Conservation (phyloP, 2,329 filamentous ascomycete genomes). For the Madurella mycetomatis region DNA sequence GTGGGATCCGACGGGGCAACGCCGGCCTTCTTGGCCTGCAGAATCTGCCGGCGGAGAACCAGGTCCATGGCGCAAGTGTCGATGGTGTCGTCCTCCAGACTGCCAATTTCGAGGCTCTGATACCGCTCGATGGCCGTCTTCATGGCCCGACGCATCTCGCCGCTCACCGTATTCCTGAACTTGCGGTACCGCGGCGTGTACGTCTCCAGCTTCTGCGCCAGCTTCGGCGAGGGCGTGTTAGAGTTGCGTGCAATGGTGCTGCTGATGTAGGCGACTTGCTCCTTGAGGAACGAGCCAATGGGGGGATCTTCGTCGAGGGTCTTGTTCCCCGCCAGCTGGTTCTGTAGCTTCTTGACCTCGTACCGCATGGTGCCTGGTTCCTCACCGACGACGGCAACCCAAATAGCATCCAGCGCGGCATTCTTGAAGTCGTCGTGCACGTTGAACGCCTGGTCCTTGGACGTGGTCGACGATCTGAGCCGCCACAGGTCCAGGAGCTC, state of each 20-base stretch:
- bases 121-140: constrained; percentile 7
- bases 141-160: constrained; percentile 21
- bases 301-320: not conserved
- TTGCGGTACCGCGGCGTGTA: constrained; percentile 19
- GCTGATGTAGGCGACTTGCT: constrained; percentile 24
- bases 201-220: constrained; percentile 9
- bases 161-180: constrained; percentile 20
- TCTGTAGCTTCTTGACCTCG: constrained; percentile 12
- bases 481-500: constrained; percentile 31
- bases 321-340: not conserved
- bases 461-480: constrained; percentile 19
- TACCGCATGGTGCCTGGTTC: constrained; percentile 29
- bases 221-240: constrained; percentile 6
- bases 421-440: constrained; percentile 34
- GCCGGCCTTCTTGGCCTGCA: constrained; percentile 25
- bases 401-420: constrained; percentile 36
- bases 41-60: constrained; percentile 13
- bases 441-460: constrained; percentile 28
- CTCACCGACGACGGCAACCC: constrained; percentile 34
- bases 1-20: constrained; percentile 24
- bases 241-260: constrained; percentile 16
- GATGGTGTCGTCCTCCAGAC: constrained; percentile 5
- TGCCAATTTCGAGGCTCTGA: constrained; percentile 3
- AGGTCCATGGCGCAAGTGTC: constrained; percentile 20
- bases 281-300: constrained; percentile 22